phyloP scores from a whole-genome alignment of 176 grass and related monocot genomes.

The bread wheat (Triticum aestivum) region DNA sequence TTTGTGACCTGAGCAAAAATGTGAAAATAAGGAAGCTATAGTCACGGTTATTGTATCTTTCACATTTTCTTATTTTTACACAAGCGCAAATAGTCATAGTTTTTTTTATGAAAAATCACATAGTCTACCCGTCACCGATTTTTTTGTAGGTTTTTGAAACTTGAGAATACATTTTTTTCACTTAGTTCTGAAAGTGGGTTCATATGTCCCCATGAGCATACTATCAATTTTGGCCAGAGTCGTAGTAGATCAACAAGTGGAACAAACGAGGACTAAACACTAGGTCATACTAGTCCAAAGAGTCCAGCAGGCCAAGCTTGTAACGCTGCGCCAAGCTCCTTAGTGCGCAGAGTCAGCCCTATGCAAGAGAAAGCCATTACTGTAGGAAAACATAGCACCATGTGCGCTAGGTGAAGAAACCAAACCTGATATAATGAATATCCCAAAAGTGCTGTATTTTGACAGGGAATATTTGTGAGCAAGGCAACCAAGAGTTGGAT shows the following conservation, averaged over 20 bases:
- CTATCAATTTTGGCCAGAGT: not conserved
- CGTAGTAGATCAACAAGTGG: conserved; percentile 41
- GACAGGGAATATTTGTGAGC: conserved; percentile 77
- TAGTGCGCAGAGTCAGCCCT: conserved; percentile 76
- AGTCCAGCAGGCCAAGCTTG: conserved; percentile 91
- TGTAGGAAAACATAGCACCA: not conserved
- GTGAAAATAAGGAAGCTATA: not conserved
- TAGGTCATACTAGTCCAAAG: conserved; percentile 77
- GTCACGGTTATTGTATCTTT: not conserved
- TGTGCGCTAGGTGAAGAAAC: conserved; percentile 12
- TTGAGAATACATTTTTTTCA: not conserved
- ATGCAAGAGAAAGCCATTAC: conserved; percentile 25
- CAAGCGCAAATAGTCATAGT: not conserved
- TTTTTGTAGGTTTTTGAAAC: not conserved
- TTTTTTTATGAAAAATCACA: not conserved
- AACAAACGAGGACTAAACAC: conserved; percentile 35
- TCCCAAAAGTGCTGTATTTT: conserved; percentile 82
- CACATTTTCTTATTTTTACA: not conserved
- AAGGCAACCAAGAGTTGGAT: conserved; percentile 79
- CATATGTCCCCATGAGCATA: not conserved
- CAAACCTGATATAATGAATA: conserved; percentile 85
- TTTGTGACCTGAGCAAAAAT: not conserved
- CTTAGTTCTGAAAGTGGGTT: not conserved
- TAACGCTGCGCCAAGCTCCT: conserved; percentile 73
- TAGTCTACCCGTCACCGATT: not conserved